Percentiles rank a stretch among this genome's conserved stretches.
phyloP scores from a whole-genome alignment of 2,329 filamentous ascomycete species.

The Camillea tinctor region DNA sequence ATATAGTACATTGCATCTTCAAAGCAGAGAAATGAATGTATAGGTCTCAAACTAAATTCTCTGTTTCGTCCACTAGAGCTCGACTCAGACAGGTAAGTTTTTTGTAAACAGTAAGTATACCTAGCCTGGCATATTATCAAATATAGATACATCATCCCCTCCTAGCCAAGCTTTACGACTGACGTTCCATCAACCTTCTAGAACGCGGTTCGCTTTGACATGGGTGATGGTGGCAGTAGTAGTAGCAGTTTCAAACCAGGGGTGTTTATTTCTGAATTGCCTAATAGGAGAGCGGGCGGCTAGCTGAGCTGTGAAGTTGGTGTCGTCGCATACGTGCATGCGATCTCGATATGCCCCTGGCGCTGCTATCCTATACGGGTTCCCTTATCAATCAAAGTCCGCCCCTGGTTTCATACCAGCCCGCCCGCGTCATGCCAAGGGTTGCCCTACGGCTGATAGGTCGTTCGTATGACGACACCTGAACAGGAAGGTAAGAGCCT shows the following conservation, averaged over 20 bases:
- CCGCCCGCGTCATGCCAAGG: neutral
- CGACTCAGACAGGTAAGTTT: too few species aligned
- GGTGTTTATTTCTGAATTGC: too few species aligned
- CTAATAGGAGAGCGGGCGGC: too few species aligned
- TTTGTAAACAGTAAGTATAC: neutral
- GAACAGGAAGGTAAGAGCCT: constrained; percentile 8
- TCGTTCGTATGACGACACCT: neutral
- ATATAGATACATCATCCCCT: too few species aligned
- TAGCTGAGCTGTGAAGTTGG: neutral
- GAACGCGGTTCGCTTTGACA: neutral
- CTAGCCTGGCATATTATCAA: neutral
- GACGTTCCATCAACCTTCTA: neutral
- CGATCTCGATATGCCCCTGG: neutral
- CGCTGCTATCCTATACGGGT: neutral
- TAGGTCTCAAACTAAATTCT: too few species aligned
- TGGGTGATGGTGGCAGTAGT: neutral
- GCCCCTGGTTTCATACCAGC: neutral
- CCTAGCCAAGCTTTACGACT: neutral
- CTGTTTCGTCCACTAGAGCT: too few species aligned
- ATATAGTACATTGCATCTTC: too few species aligned
- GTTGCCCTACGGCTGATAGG: neutral
- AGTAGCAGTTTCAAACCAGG: neutral
- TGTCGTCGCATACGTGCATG: neutral
- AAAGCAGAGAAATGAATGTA: too few species aligned
- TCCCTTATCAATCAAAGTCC: neutral